phyloP scores from a whole-genome alignment of 176 grass and related monocot species.

The Raddia distichophylla region DNA sequence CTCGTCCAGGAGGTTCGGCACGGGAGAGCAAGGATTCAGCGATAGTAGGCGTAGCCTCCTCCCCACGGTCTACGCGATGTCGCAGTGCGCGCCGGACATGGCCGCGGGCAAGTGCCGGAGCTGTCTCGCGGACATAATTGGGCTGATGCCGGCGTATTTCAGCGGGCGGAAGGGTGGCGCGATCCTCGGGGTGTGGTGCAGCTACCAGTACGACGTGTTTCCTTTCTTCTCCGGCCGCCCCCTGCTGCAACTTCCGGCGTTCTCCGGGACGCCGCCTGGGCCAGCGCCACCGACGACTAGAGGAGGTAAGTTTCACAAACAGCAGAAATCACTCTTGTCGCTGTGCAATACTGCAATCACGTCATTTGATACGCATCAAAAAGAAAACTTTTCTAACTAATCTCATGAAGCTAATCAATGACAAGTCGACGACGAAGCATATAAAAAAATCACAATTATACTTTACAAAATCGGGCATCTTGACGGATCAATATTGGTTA shows the following conservation, averaged over 20 bases:
- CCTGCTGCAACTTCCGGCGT: conserved; percentile 11
- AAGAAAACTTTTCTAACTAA: neutral
- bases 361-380: neutral
- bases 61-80: neutral
- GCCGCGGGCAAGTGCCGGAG: neutral
- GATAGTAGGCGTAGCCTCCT: neutral
- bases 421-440: neutral
- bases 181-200: neutral
- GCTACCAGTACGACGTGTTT: conserved; percentile 20
- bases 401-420: neutral
- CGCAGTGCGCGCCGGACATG: neutral
- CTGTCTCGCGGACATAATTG: neutral
- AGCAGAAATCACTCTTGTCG: neutral
- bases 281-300: neutral
- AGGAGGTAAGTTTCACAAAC: neutral
- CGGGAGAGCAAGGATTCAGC: neutral
- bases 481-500: neutral
- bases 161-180: neutral
- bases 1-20: neutral
- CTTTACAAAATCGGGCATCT: neutral
- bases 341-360: neutral
- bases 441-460: neutral
- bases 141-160: neutral
- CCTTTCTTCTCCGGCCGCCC: conserved; percentile 34
- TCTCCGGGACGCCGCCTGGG: neutral